Conservation (phyloP, 345 rosid species). For the Geranium rotundifolium region DNA sequence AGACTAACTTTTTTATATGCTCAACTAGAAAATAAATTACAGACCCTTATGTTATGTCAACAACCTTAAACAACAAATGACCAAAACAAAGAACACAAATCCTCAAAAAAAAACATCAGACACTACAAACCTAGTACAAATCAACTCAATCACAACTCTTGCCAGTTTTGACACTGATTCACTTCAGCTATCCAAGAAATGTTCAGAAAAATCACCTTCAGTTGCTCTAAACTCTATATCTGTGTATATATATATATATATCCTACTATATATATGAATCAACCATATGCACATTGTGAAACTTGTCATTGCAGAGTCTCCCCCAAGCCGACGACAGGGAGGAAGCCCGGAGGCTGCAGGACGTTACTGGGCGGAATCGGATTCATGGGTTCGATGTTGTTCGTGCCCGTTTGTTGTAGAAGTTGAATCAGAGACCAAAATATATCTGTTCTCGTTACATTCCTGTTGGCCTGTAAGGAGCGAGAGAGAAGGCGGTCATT, state of each 20-base stretch:
- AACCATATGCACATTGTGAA: background rate
- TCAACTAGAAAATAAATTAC: background rate
- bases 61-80: too few relatives aligned
- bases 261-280: background rate
- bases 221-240: too few relatives aligned
- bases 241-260: too few relatives aligned
- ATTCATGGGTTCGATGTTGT: slow-evolving; percentile 8
- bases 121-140: too few relatives aligned
- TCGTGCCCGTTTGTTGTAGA: slow-evolving; percentile 58
- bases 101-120: too few relatives aligned
- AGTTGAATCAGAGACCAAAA: slow-evolving; percentile 72
- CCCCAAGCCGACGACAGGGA: background rate
- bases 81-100: too few relatives aligned
- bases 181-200: background rate
- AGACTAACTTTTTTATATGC: too few relatives aligned
- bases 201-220: background rate
- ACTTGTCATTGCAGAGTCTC: background rate
- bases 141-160: background rate
- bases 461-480: slow-evolving; percentile 60
- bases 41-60: background rate
- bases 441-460: slow-evolving; percentile 83
- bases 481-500: too few relatives aligned
- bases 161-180: background rate
- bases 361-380: background rate
- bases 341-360: background rate